Conservation (phyloP, 2,329 filamentous ascomycete genomes). For the Lachnellula subtilissima region DNA sequence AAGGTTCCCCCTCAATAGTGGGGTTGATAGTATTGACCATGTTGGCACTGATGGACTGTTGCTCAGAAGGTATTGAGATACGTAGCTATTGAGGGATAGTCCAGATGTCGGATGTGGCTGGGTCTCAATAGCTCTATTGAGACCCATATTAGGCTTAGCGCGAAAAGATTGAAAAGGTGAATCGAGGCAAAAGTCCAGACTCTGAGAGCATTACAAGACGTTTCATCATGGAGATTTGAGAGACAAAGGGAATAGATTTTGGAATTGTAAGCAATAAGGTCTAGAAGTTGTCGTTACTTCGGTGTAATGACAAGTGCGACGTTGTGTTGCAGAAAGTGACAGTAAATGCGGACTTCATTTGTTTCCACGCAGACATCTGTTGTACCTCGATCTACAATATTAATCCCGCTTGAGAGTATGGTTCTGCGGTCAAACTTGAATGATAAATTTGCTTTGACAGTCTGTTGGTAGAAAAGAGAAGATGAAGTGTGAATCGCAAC, state of each 20-base stretch:
- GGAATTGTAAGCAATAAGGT: not conserved
- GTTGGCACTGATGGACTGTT: not conserved
- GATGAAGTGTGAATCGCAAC: too few species aligned
- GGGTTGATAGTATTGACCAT: conserved; percentile 6
- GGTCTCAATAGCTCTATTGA: conserved; percentile 9
- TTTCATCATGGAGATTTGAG: not conserved
- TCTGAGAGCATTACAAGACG: not conserved
- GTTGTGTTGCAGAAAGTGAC: too few species aligned
- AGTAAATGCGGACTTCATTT: too few species aligned
- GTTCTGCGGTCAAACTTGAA: too few species aligned
- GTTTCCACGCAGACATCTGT: too few species aligned
- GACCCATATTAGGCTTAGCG: conserved; percentile 9
- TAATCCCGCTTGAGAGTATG: too few species aligned
- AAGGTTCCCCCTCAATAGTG: not conserved
- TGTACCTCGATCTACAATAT: too few species aligned
- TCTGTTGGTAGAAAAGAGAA: too few species aligned
- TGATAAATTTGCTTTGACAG: too few species aligned
- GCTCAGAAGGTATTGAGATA: not conserved
- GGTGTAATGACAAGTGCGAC: too few species aligned
- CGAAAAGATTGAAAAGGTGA: not conserved
- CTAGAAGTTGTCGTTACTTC: too few species aligned
- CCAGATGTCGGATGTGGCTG: conserved; percentile 2
- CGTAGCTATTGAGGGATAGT: not conserved
- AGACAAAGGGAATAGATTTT: not conserved
- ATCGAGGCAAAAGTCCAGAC: not conserved